phyloP scores from a whole-genome alignment of 371 early-diverging fungal species.

The Chytridiales sp. region DNA sequence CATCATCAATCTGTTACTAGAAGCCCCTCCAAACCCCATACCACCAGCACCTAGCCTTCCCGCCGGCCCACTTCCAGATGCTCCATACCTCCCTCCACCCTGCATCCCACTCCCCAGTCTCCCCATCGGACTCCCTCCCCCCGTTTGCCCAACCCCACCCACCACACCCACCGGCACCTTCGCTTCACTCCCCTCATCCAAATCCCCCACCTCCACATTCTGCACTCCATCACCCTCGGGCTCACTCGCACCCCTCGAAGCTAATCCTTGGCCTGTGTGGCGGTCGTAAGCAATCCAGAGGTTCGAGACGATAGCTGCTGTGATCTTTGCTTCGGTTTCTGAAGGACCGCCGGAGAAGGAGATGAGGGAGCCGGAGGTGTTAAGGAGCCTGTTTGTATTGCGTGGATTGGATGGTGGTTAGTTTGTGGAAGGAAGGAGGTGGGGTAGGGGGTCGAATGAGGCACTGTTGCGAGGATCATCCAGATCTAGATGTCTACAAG shows the following conservation, averaged over 20 bases:
- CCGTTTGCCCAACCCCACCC: too few species aligned
- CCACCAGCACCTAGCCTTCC: neutral
- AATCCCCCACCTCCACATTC: too few species aligned
- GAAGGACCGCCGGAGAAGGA: constrained; percentile 69
- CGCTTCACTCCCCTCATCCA: too few species aligned
- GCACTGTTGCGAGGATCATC: neutral
- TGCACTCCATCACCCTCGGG: constrained; percentile 21
- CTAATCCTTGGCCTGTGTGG: constrained; percentile 39
- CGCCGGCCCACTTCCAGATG: too few species aligned
- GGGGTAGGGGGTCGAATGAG: neutral
- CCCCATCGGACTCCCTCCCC: neutral
- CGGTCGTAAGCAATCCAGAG: constrained; percentile 77
- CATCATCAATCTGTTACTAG: neutral
- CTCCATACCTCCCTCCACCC: too few species aligned
- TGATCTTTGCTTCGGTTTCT: constrained; percentile 58
- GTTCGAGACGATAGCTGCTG: constrained; percentile 73
- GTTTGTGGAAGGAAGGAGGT: neutral
- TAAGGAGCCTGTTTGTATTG: constrained; percentile 55
- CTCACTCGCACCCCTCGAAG: too few species aligned
- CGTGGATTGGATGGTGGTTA: neutral
- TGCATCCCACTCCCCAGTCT: too few species aligned
- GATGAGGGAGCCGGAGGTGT: constrained; percentile 69
- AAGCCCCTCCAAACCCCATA: neutral
- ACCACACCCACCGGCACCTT: too few species aligned
- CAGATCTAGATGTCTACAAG: neutral